A percentile compares a stretch with the other conserved stretches of the same genome.
These are phyloP conservation scores for Phoenix dactylifera DNA, from an alignment of 176 grass and related monocot genomes.

Conservation along the genomic window DNA sequence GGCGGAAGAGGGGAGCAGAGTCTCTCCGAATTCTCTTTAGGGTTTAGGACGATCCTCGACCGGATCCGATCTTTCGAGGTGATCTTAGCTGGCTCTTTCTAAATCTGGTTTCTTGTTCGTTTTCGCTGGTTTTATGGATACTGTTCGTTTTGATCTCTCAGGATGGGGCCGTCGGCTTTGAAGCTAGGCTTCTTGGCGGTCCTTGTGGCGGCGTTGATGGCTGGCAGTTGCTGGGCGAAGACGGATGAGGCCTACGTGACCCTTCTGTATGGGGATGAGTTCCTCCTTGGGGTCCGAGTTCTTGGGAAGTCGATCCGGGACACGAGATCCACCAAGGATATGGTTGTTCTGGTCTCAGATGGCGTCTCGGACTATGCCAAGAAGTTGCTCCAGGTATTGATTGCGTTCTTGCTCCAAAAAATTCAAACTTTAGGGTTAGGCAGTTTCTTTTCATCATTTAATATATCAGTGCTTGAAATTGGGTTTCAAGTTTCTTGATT, in stretches of 20 bases:
- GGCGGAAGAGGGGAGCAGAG: too few relatives aligned
- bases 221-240: constrained; percentile 18
- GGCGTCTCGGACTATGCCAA: constrained; percentile 71
- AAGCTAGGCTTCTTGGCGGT: constrained; percentile 4
- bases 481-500: too few relatives aligned
- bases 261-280: constrained; percentile 87
- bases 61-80: too few relatives aligned
- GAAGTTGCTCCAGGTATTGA: constrained; percentile 47
- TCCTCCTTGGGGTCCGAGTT: constrained; percentile 84
- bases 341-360: constrained; percentile 93
- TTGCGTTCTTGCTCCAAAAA: too few relatives aligned
- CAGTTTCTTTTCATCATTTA: too few relatives aligned
- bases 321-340: constrained; percentile 51
- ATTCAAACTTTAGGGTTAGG: too few relatives aligned
- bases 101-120: too few relatives aligned
- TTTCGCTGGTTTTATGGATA: too few relatives aligned
- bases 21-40: too few relatives aligned
- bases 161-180: neutral
- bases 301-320: constrained; percentile 83
- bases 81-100: too few relatives aligned
- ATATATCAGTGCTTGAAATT: too few relatives aligned
- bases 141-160: neutral
- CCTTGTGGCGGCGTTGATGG: constrained; percentile 17
- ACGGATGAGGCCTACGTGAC: constrained; percentile 85
- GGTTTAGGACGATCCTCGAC: too few relatives aligned